Evolutionary conservation across 805 yeast species (phyloP), one percentile per base, ranked within the genome.

Genomic region (Brettanomyces nanus): DNA sequence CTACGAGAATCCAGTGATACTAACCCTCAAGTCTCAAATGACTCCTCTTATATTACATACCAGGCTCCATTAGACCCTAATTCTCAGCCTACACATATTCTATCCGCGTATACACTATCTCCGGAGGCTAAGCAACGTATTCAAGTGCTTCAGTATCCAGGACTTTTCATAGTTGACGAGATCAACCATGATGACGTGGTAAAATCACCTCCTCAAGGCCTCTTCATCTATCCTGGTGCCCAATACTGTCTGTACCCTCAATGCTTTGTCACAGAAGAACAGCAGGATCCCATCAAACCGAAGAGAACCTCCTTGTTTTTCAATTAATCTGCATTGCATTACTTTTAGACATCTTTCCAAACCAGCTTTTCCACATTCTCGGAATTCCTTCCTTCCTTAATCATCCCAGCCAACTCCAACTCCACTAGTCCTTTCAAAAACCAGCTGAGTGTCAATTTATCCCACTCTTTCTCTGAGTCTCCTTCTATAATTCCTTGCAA

Each of bases 361-460:
- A 76, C 56, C 13, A 77, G 65, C 50, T 81, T 85, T 47, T 84
- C 90, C 30, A 84, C 63, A 39, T 69, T 65, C 47, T 83, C 87
- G 22, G 75, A 73, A 54, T 76, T 77, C 45, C 66, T 68, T 31
- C 71, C 71, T 37, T 79, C 81, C 45, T 76, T 77, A 15, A 85
- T 53, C 33, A 85, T 60, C 0, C 96, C 96, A 39, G 83, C 61
- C 44, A 72, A 62, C 41, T 76, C 73, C 41, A 87, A 63, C 52
- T 86, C 95, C 19, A 73, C 73, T 35, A 89, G 66, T 15, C 77
- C 77, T 47, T 83, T 89, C 43, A 83, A 61, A 53, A 87, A 87
- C 75, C 92, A 75, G 3, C 85, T 72, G 46, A 82, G 63, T 0
- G 77, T 61, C 33, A 79, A 48, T 42, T 74, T 71, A 32, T 79